These are phyloP conservation scores for Amylocarpus encephaloides DNA, from an alignment of 2,329 filamentous ascomycete genomes.

Conservation along the genomic window DNA sequence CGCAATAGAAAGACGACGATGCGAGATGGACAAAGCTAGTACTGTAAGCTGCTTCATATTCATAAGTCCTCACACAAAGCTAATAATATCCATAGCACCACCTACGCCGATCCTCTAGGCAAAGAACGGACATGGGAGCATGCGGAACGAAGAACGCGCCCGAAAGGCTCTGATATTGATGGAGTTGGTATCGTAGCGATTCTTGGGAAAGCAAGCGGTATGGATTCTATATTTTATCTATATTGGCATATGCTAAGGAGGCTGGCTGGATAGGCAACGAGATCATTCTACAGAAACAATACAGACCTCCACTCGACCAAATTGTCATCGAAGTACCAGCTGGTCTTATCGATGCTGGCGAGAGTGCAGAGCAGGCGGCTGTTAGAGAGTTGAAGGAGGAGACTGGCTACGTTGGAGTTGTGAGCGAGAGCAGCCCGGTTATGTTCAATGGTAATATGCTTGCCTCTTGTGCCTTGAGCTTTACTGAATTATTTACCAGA, in stretches of 20 bases:
- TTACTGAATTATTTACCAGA: conserved; percentile 33
- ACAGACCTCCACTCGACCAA: conserved; percentile 53
- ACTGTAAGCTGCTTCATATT: conserved; percentile 38
- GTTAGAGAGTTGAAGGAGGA: conserved; percentile 60
- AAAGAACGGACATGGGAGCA: conserved; percentile 62
- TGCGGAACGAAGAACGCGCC: conserved; percentile 63
- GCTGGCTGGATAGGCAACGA: conserved; percentile 36
- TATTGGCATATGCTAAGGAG: not conserved
- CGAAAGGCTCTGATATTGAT: conserved; percentile 55
- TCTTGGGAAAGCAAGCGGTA: conserved; percentile 47
- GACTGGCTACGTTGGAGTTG: conserved; percentile 56
- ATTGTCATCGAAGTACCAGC: conserved; percentile 59
- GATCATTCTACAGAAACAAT: conserved; percentile 62
- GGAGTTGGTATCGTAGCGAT: conserved; percentile 69
- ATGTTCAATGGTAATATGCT: conserved; percentile 51
- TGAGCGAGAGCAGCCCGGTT: conserved; percentile 52
- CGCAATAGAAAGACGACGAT: conserved; percentile 33
- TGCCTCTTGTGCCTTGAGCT: not conserved
- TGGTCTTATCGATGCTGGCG: conserved; percentile 55
- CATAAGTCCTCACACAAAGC: not conserved
- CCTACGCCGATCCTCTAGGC: conserved; percentile 58
- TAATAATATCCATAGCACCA: conserved; percentile 39
- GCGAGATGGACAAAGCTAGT: conserved; percentile 55
- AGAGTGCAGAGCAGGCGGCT: conserved; percentile 55
- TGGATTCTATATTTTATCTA: conserved; percentile 4